Percentiles rank a stretch among this genome's conserved stretches.
Evolutionary conservation across 179 eudicot species (phyloP).

Genomic region (Carnegiea gigantea): DNA sequence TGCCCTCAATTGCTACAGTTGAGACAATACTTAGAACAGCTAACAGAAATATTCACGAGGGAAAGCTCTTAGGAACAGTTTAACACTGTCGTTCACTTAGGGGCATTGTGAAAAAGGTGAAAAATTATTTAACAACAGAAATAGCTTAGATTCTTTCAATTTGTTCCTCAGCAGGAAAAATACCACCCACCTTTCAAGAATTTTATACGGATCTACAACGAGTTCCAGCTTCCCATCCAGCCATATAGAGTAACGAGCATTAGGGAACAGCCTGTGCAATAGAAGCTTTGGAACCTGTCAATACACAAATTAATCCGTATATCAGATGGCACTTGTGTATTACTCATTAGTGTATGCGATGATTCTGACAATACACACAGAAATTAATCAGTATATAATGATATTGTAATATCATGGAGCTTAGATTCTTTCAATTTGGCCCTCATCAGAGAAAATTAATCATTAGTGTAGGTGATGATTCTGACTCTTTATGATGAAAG

Average conservation of each 20-base stretch:
- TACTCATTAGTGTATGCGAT: too few relatives aligned
- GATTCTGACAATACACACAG: too few relatives aligned
- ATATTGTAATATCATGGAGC: too few relatives aligned
- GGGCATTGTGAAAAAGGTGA: neutral
- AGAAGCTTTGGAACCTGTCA: constrained; percentile 92
- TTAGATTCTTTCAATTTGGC: too few relatives aligned
- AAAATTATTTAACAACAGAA: neutral
- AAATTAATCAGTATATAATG: too few relatives aligned
- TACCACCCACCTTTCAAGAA: constrained; percentile 76
- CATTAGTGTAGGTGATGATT: too few relatives aligned
- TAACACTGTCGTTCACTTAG: neutral
- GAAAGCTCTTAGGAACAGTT: neutral
- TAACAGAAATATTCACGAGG: neutral
- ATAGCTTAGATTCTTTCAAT: neutral
- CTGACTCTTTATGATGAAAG: too few relatives aligned
- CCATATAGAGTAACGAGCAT: constrained; percentile 94
- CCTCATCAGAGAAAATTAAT: too few relatives aligned
- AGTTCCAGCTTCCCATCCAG: constrained; percentile 97
- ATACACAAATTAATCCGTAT: neutral
- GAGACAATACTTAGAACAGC: neutral
- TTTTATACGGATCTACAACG: constrained; percentile 96
- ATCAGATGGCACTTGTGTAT: neutral
- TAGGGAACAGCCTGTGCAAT: constrained; percentile 89
- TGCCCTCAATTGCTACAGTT: neutral
- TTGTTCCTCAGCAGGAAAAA: neutral